A percentile compares a stretch with the other conserved stretches of the same genome.
Conservation (phyloP, 2,329 filamentous ascomycete species). For the Pseudogymnoascus sp. region DNA sequence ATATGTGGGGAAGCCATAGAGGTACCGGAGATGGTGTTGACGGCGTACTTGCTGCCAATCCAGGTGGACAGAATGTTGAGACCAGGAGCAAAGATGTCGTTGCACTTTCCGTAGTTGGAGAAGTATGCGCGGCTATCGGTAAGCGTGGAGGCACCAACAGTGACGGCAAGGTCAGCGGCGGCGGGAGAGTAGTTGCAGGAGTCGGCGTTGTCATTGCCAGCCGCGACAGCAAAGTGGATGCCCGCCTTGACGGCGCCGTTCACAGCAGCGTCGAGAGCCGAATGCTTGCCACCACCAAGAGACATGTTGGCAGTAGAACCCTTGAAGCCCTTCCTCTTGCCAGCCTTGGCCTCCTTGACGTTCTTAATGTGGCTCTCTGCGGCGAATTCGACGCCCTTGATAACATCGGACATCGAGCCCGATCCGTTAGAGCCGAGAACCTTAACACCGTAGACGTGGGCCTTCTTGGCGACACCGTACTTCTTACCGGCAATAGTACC, state of each 20-base stretch:
- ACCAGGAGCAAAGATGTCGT: slow-evolving; percentile 97
- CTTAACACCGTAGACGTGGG: slow-evolving; percentile 94
- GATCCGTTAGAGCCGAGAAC: slow-evolving; percentile 95
- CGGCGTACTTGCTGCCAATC: slow-evolving; percentile 92
- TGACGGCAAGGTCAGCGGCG: slow-evolving; percentile 83
- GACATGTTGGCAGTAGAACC: slow-evolving; percentile 99
- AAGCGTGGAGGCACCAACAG: slow-evolving; percentile 89
- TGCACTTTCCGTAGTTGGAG: slow-evolving; percentile 99
- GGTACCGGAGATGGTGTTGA: slow-evolving; percentile 98
- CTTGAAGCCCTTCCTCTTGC: slow-evolving; percentile 95
- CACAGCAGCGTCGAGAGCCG: slow-evolving; percentile 82
- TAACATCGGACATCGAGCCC: slow-evolving; percentile 96
- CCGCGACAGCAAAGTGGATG: slow-evolving; percentile 95
- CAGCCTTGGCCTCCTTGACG: slow-evolving; percentile 70
- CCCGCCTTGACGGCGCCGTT: slow-evolving; percentile 88
- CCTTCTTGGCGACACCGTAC: slow-evolving; percentile 99
- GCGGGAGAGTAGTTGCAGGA: slow-evolving; percentile 99
- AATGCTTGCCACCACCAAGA: slow-evolving; percentile 94
- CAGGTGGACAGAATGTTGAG: slow-evolving; percentile 97
- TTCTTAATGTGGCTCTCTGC: slow-evolving; percentile 72
- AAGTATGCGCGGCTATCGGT: slow-evolving; percentile 97
- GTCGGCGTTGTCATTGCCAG: slow-evolving; percentile 97
- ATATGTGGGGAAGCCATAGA: slow-evolving; percentile 99
- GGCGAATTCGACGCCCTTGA: slow-evolving; percentile 96
- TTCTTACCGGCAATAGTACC: slow-evolving; percentile 97